Percentiles rank a stretch among this genome's conserved stretches.
Evolutionary conservation across 768 basidiomycete genomes (phyloP).

Genomic region (Pleurotus citrinopileatus): DNA sequence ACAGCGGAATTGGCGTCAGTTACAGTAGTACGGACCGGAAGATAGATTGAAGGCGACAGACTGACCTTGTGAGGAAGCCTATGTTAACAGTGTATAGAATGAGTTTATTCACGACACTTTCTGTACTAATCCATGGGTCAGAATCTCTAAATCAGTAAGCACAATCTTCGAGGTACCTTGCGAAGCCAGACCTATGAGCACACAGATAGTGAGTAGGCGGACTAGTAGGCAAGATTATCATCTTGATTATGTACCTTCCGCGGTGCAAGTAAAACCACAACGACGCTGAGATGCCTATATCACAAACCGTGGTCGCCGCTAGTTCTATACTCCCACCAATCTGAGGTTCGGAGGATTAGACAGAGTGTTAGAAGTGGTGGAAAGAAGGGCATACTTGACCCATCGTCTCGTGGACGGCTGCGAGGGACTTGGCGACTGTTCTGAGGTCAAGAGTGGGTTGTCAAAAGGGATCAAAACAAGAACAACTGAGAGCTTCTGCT

Average conservation of each 20-base stretch:
- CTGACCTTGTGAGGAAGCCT: conserved; percentile 13
- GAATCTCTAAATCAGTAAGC: background rate
- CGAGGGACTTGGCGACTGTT: conserved; percentile 8
- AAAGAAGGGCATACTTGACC: conserved; percentile 7
- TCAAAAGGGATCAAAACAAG: background rate
- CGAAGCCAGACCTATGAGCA: conserved; percentile 11
- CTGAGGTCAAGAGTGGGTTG: background rate
- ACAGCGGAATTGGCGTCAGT: background rate
- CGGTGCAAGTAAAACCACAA: conserved; percentile 12
- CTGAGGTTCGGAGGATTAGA: background rate
- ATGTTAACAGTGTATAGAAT: conserved; percentile 15
- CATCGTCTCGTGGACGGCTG: conserved; percentile 2
- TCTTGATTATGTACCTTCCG: conserved; percentile 8
- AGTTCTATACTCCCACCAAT: conserved; percentile 14
- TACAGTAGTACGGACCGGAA: background rate
- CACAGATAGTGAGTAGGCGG: background rate
- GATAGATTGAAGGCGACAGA: background rate
- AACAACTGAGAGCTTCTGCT: conserved; percentile 1
- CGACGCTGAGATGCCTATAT: conserved; percentile 12
- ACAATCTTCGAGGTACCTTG: conserved; percentile 2
- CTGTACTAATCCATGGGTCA: conserved; percentile 1
- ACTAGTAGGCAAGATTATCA: background rate
- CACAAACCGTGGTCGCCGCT: conserved; percentile 10
- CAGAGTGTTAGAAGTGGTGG: background rate
- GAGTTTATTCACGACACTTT: conserved; percentile 14